Base-by-base conservation (phyloP, 2,329 filamentous ascomycete species). In the Penicillium corylophilum region DNA sequence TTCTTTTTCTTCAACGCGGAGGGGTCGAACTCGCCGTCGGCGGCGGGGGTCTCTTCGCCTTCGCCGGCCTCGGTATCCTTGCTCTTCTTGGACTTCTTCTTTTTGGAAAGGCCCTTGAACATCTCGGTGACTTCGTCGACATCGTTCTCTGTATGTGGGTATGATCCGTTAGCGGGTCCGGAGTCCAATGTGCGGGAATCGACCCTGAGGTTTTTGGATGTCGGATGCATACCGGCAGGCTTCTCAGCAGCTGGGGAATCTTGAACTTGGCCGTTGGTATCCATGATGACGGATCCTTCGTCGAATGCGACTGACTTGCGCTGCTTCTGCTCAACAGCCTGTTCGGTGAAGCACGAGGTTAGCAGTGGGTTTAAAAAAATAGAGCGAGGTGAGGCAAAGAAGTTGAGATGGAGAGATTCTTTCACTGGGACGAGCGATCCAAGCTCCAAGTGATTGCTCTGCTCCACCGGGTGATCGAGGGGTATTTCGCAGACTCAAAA, bases 231-330 rank as follows among this genome's bases (percentile, higher is more conserved):
- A 79, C 88, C 83, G 62, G 90, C 90, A 62, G 87, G 84, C 78
- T 91, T 91, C 64, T 87, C 81, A 66, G 90, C 88, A 67, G 87
- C 84, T 64, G 82, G 80, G 62, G 86, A 82, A 72, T 89, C 84
- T 72, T 84, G 90, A 70, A 96, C 85, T 71, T 87, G 84, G 66
- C 93, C 93, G 81, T 96, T 89, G 74, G 85, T 84, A 79, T 95
- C 89, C 72, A 96, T 92, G 66, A 96, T 85, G 61, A 89, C 83
- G 65, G 90, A 84, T 68, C 90, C 89, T 75, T 94, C 89, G 71
- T 87, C 92, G 74, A 97, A 97, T 60, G 91, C 87, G 68, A 97
- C 93, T 42, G 90, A 95, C 78, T 97, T 96, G 77, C 92, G 88
- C 68, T 87, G 85, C 74, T 89, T 91, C 33, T 72, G 64, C 55